Base-by-base conservation (phyloP, 495 filamentous ascomycete genomes). In the Bacidia rubella region DNA sequence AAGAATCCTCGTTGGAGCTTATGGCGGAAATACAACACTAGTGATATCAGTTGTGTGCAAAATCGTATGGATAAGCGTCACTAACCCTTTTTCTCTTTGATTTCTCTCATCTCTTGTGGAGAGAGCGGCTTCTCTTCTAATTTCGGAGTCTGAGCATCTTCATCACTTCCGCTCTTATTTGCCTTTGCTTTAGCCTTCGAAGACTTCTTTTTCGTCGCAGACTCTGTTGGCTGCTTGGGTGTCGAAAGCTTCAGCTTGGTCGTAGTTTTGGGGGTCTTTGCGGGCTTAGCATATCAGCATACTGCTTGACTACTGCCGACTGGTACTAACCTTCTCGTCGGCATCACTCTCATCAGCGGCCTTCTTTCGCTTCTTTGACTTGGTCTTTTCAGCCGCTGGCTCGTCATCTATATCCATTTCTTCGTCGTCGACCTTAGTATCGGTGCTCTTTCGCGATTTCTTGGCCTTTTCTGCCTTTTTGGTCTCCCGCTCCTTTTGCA, bases 1-100 rank as follows among this genome's bases (percentile, higher is more conserved):
- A 96, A 77, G 57, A 96, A 86, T 0, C 87, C 90, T 63, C 90
- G 89, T 63, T 96, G 90, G 20, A 96, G 80, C 63, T 85, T 83
- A 69, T 96, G 88, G 47, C 90, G 82, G 39, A 90, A 73, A 68
- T 87, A 94, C 3, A 94, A 69, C 20, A 95, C 85, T 73, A 44
- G 40, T 11, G 22, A 46, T 42, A 15, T 48, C 26, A 60, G 47
- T 22, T n/a, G 5, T 35, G 29, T 35, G 11, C 46, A 49, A 26
- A 60, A 26, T 60, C 60, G 23, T n/a, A 29, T 41, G 19, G 19
- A 50, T 23, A n/a, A 41, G 32, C 26, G 38, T 1, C 9, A 55
- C 77, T 55, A 73, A 82, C 81, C 74, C 74, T 78, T 72, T 79
- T 85, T 82, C 63, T 82, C 70, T 53, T 76, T 79, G 61, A 77